Evolutionary conservation across 192 early-diverging fungal species (phyloP).

Genomic region (Entophlyctis luteolus): DNA sequence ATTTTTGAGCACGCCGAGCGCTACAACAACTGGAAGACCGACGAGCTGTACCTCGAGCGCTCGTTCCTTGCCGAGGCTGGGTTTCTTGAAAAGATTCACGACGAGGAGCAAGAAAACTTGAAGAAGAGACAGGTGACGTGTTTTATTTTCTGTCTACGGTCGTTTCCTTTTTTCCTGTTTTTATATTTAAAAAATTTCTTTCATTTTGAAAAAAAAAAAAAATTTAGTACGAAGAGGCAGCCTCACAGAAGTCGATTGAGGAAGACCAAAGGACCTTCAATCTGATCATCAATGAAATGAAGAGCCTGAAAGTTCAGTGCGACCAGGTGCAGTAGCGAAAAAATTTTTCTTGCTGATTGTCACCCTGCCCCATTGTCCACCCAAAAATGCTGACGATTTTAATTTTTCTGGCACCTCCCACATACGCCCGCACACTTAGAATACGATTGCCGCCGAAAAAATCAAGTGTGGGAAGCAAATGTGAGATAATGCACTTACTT

Average conservation of each 20-base stretch:
- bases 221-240: conserved; percentile 17
- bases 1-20: conserved; percentile 27
- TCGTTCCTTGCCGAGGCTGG: conserved; percentile 12
- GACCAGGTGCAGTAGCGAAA: neutral
- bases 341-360: neutral
- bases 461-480: conserved; percentile 30
- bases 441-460: conserved; percentile 23
- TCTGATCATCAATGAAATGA: conserved; percentile 30
- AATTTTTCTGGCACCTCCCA: too few relatives aligned
- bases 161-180: too few relatives aligned
- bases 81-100: conserved; percentile 26
- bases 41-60: conserved; percentile 30
- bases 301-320: conserved; percentile 25
- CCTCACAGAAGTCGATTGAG: conserved; percentile 20
- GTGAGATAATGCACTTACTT: too few relatives aligned
- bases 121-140: conserved; percentile 26
- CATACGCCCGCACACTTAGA: too few relatives aligned
- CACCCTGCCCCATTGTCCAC: too few relatives aligned
- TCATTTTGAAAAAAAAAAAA: too few relatives aligned
- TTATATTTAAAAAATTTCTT: too few relatives aligned
- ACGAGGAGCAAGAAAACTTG: conserved; percentile 28
- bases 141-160: too few relatives aligned
- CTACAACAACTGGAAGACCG: conserved; percentile 32
- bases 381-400: too few relatives aligned
- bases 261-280: conserved; percentile 28